Base-by-base conservation (phyloP, 306 rosid genomes). In the Acacia confusa region DNA sequence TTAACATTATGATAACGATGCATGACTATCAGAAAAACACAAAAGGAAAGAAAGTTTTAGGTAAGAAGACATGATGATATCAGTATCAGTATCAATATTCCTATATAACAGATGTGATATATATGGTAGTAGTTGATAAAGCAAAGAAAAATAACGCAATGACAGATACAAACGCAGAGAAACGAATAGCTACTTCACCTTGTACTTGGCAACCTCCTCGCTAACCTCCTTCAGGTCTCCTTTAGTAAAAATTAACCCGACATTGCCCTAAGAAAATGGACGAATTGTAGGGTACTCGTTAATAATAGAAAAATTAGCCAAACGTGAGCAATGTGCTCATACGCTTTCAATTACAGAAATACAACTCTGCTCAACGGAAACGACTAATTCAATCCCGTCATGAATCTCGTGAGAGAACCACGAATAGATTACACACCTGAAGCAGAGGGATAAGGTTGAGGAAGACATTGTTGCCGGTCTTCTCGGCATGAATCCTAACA, bases 201-300 rank as follows among this genome's bases (percentile, higher is more conserved):
- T 95, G 94, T 95, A 95, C 83, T 95, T 95, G 1, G 92, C 95
- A 47, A 95, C 98, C 80, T 95, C 98, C 25, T 95, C 98, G 22
- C 97, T 90, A 47, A 95, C 97, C 80, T 95, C 98, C 87, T 94
- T 94, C 91, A 94, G 83, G 47, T 94, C 97, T 64, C 98, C 98
- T 73, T 94, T 94, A 0, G 98, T 95, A 85, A 95, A 95, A 55
- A 92, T 95, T 53, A 95, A 81, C 0, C 98, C 98, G 0, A 95
- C 98, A 28, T 95, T 95, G 0, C 98, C 98, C 98, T 94, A 63
- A 38, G 22, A 2, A 44, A 43, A 48, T 3, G 0, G 34, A 30
- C 38, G 19, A 32, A 63, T 4, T 34, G 36, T n/a, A n/a, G 34
- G 24, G 2, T 6, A 36, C 16, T 12, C 36, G 7, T 27, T 25